Evolutionary conservation across 2,329 filamentous ascomycete species (phyloP).

Genomic region (Colletotrichum higginsianum): DNA sequence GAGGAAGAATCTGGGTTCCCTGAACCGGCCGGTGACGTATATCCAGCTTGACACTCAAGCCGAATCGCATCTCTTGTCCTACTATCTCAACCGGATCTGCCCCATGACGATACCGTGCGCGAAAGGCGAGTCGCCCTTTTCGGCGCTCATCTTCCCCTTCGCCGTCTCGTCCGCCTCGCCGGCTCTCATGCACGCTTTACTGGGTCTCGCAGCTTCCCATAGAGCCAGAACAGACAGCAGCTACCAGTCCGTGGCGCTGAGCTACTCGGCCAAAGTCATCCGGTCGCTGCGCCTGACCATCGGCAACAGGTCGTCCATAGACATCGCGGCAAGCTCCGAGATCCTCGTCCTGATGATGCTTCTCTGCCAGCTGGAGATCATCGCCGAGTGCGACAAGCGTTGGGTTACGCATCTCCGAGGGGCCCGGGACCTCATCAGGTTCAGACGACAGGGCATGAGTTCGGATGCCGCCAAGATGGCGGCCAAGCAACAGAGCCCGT

Average conservation of each 20-base stretch:
- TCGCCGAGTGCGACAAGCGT: slow-evolving; percentile 55
- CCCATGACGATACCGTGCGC: slow-evolving; percentile 41
- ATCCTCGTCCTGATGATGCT: slow-evolving; percentile 43
- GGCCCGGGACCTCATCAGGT: slow-evolving; percentile 58
- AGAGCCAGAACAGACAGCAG: slow-evolving; percentile 32
- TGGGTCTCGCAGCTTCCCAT: slow-evolving; percentile 42
- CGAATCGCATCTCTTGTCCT: slow-evolving; percentile 37
- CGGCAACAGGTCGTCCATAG: slow-evolving; percentile 21
- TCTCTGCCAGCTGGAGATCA: slow-evolving; percentile 42
- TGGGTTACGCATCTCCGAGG: slow-evolving; percentile 61
- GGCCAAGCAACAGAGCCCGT: slow-evolving; percentile 35
- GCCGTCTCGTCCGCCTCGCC: slow-evolving; percentile 41
- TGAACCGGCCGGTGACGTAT: slow-evolving; percentile 28
- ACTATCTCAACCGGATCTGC: slow-evolving; percentile 42
- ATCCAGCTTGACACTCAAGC: slow-evolving; percentile 23
- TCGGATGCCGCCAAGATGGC: slow-evolving; percentile 20
- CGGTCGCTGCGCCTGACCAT: slow-evolving; percentile 35
- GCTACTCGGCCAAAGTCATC: slow-evolving; percentile 42
- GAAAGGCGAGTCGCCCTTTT: slow-evolving; percentile 38
- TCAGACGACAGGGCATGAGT: slow-evolving; percentile 47
- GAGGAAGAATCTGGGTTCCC: slow-evolving; percentile 21
- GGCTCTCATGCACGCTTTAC: slow-evolving; percentile 40
- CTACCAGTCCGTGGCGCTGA: slow-evolving; percentile 32
- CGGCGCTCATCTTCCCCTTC: slow-evolving; percentile 39
- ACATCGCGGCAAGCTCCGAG: slow-evolving; percentile 38